Percentiles rank a stretch among this genome's conserved stretches.
Conservation (phyloP, 1,139 yeast genomes). For the Suhomyces atakaporum region DNA sequence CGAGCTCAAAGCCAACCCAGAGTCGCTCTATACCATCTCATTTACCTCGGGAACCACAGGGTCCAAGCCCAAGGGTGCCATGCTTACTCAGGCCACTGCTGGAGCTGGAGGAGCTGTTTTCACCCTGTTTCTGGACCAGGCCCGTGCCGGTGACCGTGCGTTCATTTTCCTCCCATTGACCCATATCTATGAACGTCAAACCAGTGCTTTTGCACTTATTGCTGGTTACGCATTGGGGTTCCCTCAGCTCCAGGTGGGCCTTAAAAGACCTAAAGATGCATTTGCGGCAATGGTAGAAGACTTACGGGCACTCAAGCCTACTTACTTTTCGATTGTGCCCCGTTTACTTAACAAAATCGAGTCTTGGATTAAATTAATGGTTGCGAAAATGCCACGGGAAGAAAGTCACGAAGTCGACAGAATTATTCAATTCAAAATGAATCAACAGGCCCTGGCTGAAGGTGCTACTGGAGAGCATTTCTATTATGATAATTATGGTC, state of each 20-base stretch:
- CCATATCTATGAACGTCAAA: conserved; percentile 45
- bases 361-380: conserved; percentile 16
- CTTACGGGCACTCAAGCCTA: conserved; percentile 32
- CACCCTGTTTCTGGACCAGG: conserved; percentile 17
- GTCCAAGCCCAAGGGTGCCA: conserved; percentile 42
- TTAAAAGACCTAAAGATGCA: conserved; percentile 14
- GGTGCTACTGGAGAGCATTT: conserved; percentile 14
- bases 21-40: conserved; percentile 39
- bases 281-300: conserved; percentile 27
- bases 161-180: conserved; percentile 40
- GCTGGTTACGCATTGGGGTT: conserved; percentile 46
- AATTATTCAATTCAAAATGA: conserved; percentile 17
- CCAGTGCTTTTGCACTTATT: conserved; percentile 29
- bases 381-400: conserved; percentile 9
- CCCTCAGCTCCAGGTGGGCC: conserved; percentile 32
- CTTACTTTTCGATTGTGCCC: conserved; percentile 40
- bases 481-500: conserved; percentile 13
- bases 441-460: conserved; percentile 15
- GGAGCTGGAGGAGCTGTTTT: conserved; percentile 29
- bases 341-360: conserved; percentile 42
- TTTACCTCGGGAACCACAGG: conserved; percentile 50
- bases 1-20: conserved; percentile 30
- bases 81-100: conserved; percentile 34
- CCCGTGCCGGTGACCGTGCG: conserved; percentile 14
- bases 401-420: conserved; percentile 9